A percentile compares a stretch with the other conserved stretches of the same genome.
phyloP scores from a whole-genome alignment of 1,284 basidiomycete genomes.

The Vanrija sp. region DNA sequence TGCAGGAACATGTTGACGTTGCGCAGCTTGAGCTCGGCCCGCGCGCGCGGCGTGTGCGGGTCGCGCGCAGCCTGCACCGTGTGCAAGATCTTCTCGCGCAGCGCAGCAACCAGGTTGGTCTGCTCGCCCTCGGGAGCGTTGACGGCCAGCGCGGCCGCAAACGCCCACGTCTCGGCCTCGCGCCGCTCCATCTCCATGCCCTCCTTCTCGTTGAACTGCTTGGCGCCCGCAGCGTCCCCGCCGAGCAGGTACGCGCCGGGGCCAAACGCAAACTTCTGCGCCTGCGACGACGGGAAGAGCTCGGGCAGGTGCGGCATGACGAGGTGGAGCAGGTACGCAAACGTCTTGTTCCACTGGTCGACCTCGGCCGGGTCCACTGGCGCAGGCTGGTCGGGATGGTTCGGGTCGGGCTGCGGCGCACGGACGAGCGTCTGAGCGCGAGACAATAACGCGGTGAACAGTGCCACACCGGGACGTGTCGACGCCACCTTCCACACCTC shows the following conservation, averaged over 20 bases:
- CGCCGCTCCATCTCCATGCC: constrained; percentile 51
- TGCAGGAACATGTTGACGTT: constrained; percentile 51
- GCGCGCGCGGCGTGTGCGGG: constrained; percentile 25
- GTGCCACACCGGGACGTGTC: constrained; percentile 82
- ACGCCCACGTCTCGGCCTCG: constrained; percentile 49
- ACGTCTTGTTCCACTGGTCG: constrained; percentile 81
- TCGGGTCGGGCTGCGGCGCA: constrained; percentile 52
- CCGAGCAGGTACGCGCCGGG: constrained; percentile 49
- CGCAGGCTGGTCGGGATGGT: constrained; percentile 32
- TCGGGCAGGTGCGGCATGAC: constrained; percentile 68
- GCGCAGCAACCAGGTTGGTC: constrained; percentile 73
- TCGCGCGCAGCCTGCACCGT: constrained; percentile 45
- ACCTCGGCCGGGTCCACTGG: constrained; percentile 65
- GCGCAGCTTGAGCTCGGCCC: constrained; percentile 45
- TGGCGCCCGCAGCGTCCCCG: constrained; percentile 26
- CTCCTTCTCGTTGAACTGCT: constrained; percentile 67
- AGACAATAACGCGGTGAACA: constrained; percentile 87
- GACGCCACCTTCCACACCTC: constrained; percentile 65
- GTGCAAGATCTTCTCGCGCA: constrained; percentile 71
- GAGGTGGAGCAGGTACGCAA: constrained; percentile 75
- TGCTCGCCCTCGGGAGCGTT: constrained; percentile 78
- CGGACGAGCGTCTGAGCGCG: constrained; percentile 88
- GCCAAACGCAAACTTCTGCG: constrained; percentile 57
- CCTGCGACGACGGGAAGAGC: constrained; percentile 87
- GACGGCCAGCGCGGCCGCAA: constrained; percentile 70